Base-by-base conservation (phyloP, 306 rosid genomes). In the Inga laurina region DNA sequence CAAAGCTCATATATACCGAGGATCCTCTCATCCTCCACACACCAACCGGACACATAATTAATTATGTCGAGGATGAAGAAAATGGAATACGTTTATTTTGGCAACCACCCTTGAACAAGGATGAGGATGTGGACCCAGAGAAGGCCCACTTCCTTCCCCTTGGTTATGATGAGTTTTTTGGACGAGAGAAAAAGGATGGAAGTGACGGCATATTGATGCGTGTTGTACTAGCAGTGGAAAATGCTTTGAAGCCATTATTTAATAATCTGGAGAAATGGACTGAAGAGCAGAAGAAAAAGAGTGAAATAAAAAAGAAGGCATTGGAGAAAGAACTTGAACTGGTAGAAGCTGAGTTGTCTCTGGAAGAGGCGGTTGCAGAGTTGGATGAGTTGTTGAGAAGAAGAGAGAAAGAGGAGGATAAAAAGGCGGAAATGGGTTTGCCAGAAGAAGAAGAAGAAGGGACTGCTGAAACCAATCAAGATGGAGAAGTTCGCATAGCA, bases 21-120 rank as follows among this genome's bases (percentile, higher is more conserved):
- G 90, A 89, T 89, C 99, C 99, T 66, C 72, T 93, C 82, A 93
- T 96, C 84, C 88, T 96, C 68, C 99, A 96, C 84, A 93, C 94
- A 49, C 97, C 90, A 81, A 92, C 96, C 51, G 98, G 98, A 81
- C 37, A 74, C 35, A 3, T 96, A 49, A 96, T 96, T 84, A 92
- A 96, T 84, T 96, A 92, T 85, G 70, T 90, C 7, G 91, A 90
- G 76, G 99, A 96, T 88, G 94, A 92, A 80, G 46, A 96, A 67
- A 5, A 96, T 44, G 98, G 99, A 57, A 13, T 96, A 79, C 97
- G 97, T 10, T 74, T 96, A 75, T 96, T 91, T 89, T 96, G 97
- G 98, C 98, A 92, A 91, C 99, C 98, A 39, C 90, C 87, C 77
- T 82, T 94, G 80, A 24, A 82, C 84, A 86, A 84, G 18, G 94